Conservation (phyloP, 2,329 filamentous ascomycete species). For the Xylariomycetidae sp. region DNA sequence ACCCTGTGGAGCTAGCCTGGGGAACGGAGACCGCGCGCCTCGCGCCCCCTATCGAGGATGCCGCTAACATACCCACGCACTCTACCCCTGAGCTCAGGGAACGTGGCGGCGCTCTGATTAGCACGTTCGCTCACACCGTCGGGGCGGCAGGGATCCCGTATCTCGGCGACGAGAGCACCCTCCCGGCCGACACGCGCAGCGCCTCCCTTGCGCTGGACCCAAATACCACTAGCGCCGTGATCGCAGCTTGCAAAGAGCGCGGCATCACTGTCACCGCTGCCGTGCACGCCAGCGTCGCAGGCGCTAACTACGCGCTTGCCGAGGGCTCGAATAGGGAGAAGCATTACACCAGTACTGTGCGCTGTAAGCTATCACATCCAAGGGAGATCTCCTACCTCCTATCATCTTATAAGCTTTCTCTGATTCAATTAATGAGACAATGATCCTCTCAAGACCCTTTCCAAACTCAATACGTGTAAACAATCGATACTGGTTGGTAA, state of each 20-base stretch:
- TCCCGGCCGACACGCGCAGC: slow-evolving; percentile 16
- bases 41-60: slow-evolving; percentile 18
- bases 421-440: no score
- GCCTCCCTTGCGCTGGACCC: slow-evolving; percentile 10
- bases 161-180: slow-evolving; percentile 10
- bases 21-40: slow-evolving; percentile 21
- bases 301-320: slow-evolving; percentile 22
- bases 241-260: slow-evolving; percentile 12
- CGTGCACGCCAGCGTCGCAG: slow-evolving; percentile 26
- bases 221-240: slow-evolving; percentile 13
- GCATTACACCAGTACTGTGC: slow-evolving; percentile 27
- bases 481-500: no score
- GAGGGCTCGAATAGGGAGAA: slow-evolving; percentile 8
- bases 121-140: slow-evolving; percentile 11
- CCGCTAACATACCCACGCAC: slow-evolving; percentile 11
- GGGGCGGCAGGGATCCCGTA: slow-evolving; percentile 20
- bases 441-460: no score
- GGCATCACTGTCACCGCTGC: slow-evolving; percentile 24
- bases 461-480: no score
- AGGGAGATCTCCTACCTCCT: no score
- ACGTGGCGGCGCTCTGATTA: slow-evolving; percentile 10
- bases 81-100: slow-evolving; percentile 13
- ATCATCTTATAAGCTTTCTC: no score
- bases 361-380: no score
- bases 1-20: slow-evolving; percentile 21